Evolutionary conservation across 768 basidiomycete species (phyloP).

Genomic region (Termitomyces sp.): DNA sequence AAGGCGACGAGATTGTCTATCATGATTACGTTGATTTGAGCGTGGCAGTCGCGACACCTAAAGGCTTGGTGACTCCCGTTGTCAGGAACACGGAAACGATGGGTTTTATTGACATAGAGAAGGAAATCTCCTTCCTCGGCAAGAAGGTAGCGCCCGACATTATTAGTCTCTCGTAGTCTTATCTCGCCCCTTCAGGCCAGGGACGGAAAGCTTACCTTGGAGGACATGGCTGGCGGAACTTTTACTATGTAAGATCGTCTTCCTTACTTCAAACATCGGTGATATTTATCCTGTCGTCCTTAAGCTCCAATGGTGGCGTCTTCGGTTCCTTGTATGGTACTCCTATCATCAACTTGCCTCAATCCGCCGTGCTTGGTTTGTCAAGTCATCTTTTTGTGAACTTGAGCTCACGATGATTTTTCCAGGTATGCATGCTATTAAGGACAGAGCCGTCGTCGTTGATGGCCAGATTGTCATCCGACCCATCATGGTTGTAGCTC

Average conservation of each 20-base stretch:
- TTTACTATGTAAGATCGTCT: conserved; percentile 90
- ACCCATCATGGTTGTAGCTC: conserved; percentile 92
- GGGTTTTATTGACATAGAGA: conserved; percentile 88
- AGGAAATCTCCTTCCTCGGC: conserved; percentile 84
- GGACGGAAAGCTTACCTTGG: conserved; percentile 90
- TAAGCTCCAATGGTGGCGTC: conserved; percentile 95
- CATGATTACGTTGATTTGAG: conserved; percentile 89
- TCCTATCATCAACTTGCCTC: conserved; percentile 98
- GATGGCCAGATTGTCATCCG: conserved; percentile 95
- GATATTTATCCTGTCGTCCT: conserved; percentile 2
- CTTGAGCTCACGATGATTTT: background rate
- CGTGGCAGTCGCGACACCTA: conserved; percentile 95
- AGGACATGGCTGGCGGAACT: conserved; percentile 98
- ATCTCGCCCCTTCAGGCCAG: conserved; percentile 47
- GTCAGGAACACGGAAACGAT: conserved; percentile 86
- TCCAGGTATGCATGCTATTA: conserved; percentile 90
- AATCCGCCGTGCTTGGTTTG: conserved; percentile 85
- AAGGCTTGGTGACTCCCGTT: conserved; percentile 95
- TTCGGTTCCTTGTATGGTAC: conserved; percentile 97
- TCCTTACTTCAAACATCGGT: background rate
- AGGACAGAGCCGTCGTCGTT: conserved; percentile 86
- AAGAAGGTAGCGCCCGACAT: conserved; percentile 58
- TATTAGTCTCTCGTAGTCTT: background rate
- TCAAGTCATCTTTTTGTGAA: conserved; percentile 3
- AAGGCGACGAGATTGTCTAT: conserved; percentile 92